These are phyloP conservation scores for Pulveroboletus sp. DNA, from an alignment of 768 basidiomycete species.

Conservation along the genomic window DNA sequence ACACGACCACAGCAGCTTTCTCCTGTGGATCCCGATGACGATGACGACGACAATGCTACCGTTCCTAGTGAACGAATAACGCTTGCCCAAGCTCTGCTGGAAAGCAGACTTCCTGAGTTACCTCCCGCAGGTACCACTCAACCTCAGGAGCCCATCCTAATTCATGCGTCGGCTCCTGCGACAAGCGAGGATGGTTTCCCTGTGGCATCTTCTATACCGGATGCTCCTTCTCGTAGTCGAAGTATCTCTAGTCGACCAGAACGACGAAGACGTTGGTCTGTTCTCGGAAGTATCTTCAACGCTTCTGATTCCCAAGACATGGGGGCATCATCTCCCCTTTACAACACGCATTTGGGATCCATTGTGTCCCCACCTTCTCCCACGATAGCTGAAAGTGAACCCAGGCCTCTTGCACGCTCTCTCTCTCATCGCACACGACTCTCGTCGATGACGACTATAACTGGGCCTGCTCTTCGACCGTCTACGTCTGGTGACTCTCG, in stretches of 20 bases:
- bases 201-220: slow-evolving; percentile 45
- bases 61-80: slow-evolving; percentile 57
- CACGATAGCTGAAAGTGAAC: slow-evolving; percentile 15
- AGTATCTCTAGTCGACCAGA: slow-evolving; percentile 30
- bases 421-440: slow-evolving; percentile 20
- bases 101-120: slow-evolving; percentile 72
- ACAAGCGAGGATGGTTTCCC: slow-evolving; percentile 40
- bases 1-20: slow-evolving; percentile 34
- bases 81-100: slow-evolving; percentile 67
- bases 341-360: slow-evolving; percentile 16
- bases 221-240: slow-evolving; percentile 33
- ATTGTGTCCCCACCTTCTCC: slow-evolving; percentile 15
- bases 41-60: slow-evolving; percentile 43
- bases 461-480: slow-evolving; percentile 24
- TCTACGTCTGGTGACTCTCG: slow-evolving; percentile 32
- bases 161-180: slow-evolving; percentile 41
- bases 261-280: slow-evolving; percentile 66
- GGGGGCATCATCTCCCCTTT: slow-evolving; percentile 25
- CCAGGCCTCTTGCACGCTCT: slow-evolving; percentile 24
- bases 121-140: slow-evolving; percentile 65
- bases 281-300: slow-evolving; percentile 47
- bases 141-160: slow-evolving; percentile 64
- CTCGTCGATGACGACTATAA: slow-evolving; percentile 8
- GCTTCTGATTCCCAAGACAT: slow-evolving; percentile 22
- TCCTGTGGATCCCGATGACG: slow-evolving; percentile 48